Evolutionary conservation across 1,284 basidiomycete species (phyloP).

Genomic region (Vanrija sp.): DNA sequence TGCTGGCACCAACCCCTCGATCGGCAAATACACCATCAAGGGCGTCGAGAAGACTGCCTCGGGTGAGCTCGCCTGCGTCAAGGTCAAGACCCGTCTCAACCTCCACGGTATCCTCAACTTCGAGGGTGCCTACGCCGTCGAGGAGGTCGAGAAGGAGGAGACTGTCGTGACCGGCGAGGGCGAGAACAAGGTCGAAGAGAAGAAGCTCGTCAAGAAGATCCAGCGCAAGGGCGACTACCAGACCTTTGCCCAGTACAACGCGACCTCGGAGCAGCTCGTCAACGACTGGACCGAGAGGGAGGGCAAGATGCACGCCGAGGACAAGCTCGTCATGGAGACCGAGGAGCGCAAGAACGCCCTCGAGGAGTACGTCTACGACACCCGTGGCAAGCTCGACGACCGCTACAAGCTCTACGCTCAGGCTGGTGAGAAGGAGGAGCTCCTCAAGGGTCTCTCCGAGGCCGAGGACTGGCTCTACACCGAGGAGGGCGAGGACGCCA

Average conservation of each 20-base stretch:
- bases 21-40: conserved; percentile 76
- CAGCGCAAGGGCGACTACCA: conserved; percentile 76
- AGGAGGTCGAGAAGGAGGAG: conserved; percentile 71
- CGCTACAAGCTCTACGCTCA: conserved; percentile 72
- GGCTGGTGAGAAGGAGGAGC: conserved; percentile 67
- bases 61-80: conserved; percentile 72
- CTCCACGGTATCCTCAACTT: conserved; percentile 79
- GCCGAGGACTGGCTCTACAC: conserved; percentile 94
- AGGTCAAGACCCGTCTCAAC: conserved; percentile 84
- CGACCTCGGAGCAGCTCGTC: conserved; percentile 61
- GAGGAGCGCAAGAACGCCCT: conserved; percentile 96
- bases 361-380: conserved; percentile 96
- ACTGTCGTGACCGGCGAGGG: conserved; percentile 53
- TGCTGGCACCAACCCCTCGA: conserved; percentile 73
- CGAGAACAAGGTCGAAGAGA: conserved; percentile 66
- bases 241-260: conserved; percentile 62
- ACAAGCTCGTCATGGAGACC: conserved; percentile 92
- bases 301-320: conserved; percentile 76
- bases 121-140: conserved; percentile 71
- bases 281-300: conserved; percentile 70
- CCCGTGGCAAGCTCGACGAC: conserved; percentile 82
- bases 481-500: conserved; percentile 90
- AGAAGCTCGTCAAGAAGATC: conserved; percentile 58
- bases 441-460: conserved; percentile 64
- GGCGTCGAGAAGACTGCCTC: conserved; percentile 61